These are phyloP conservation scores for Zelopaecilomyces penicillatus DNA, from an alignment of 2,329 filamentous ascomycete species.

Conservation along the genomic window DNA sequence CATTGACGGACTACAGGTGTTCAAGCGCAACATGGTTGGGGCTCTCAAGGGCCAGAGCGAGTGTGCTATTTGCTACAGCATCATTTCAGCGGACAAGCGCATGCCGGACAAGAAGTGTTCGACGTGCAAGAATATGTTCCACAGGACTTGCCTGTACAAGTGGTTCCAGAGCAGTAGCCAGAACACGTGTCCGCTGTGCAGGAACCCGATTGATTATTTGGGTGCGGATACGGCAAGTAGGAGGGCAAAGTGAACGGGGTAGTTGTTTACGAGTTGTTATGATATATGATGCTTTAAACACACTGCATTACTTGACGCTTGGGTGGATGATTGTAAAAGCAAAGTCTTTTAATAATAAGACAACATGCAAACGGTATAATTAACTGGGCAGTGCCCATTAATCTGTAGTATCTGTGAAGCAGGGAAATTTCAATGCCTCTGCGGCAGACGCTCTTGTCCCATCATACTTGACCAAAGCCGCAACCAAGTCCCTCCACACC, in stretches of 20 bases:
- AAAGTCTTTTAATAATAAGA: no score
- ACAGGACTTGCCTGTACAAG: constrained; percentile 81
- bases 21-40: constrained; percentile 78
- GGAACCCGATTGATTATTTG: constrained; percentile 69
- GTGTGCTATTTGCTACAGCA: constrained; percentile 94
- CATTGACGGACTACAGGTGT: constrained; percentile 77
- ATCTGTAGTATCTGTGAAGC: constrained; percentile 1
- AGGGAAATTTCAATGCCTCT: constrained; percentile 19
- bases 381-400: background rate
- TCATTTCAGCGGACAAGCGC: constrained; percentile 81
- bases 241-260: constrained; percentile 18
- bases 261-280: background rate
- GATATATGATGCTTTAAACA: no score
- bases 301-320: no score
- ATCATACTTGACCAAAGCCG: constrained; percentile 63
- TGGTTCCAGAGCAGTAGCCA: constrained; percentile 95
- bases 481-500: constrained; percentile 57
- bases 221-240: constrained; percentile 33
- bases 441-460: constrained; percentile 58
- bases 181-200: constrained; percentile 85
- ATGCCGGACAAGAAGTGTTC: constrained; percentile 85
- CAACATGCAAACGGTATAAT: no score
- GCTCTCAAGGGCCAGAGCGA: constrained; percentile 89
- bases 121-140: constrained; percentile 93
- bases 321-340: no score